Evolutionary conservation across 2,329 filamentous ascomycete species (phyloP).

Genomic region (Phaeophleospora eucalypticola): DNA sequence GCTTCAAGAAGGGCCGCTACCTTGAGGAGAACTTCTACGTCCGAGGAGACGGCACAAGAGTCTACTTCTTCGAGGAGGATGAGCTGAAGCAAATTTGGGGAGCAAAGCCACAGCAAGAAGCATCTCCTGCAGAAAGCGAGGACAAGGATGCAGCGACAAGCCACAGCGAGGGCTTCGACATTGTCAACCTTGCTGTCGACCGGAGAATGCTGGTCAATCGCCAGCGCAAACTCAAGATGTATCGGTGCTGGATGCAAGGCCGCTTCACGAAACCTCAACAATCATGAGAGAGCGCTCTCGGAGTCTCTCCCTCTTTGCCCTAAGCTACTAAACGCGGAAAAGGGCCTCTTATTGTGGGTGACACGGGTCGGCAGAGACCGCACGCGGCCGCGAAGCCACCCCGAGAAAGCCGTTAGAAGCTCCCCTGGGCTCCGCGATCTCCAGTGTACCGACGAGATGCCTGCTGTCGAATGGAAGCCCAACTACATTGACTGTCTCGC

Average conservation of each 20-base stretch:
- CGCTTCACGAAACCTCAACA: slow-evolving; percentile 62
- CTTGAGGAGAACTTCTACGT: slow-evolving; percentile 98
- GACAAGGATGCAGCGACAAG: slow-evolving; percentile 21
- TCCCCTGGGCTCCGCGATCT: too few species aligned
- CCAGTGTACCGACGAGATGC: too few species aligned
- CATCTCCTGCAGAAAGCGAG: slow-evolving; percentile 21
- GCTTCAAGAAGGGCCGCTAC: slow-evolving; percentile 93
- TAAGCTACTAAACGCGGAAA: too few species aligned
- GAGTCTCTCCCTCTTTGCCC: too few species aligned
- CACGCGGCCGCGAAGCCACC: too few species aligned
- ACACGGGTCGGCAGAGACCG: too few species aligned
- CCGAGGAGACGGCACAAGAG: slow-evolving; percentile 86
- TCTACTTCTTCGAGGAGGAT: slow-evolving; percentile 93
- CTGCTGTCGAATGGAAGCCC: too few species aligned
- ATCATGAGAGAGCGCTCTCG: too few species aligned
- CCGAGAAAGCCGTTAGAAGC: too few species aligned
- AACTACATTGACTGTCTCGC: too few species aligned
- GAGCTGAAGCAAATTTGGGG: slow-evolving; percentile 79
- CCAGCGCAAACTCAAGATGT: slow-evolving; percentile 91
- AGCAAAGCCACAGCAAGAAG: slow-evolving; percentile 30
- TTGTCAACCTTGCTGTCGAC: slow-evolving; percentile 78
- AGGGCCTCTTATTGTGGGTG: too few species aligned
- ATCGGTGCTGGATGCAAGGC: slow-evolving; percentile 92
- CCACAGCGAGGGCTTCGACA: slow-evolving; percentile 49
- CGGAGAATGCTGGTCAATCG: slow-evolving; percentile 88